A percentile compares a stretch with the other conserved stretches of the same genome.
These are phyloP conservation scores for Lotus japonicus DNA, from an alignment of 306 rosid species.

Conservation along the genomic window DNA sequence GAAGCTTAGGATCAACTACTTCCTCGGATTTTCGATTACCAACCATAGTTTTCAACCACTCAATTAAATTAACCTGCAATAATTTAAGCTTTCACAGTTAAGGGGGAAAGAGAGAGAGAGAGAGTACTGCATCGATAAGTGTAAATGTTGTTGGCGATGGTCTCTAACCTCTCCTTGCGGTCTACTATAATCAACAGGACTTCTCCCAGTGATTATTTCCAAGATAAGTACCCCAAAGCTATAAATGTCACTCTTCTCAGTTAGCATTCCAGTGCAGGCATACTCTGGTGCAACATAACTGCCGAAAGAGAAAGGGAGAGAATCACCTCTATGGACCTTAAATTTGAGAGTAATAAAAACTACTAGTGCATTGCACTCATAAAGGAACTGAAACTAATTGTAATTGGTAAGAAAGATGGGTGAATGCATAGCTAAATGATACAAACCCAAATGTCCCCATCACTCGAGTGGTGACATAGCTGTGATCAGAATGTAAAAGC, in stretches of 20 bases:
- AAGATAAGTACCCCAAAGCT: conserved; percentile 94
- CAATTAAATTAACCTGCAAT: conserved; percentile 78
- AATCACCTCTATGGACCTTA: conserved; percentile 3
- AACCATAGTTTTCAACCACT: conserved; percentile 90
- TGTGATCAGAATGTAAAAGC: conserved; percentile 75
- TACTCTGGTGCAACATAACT: conserved; percentile 99
- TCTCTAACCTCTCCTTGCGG: conserved; percentile 86
- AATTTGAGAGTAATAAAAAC: not conserved
- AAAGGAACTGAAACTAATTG: not conserved
- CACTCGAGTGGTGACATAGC: conserved; percentile 95
- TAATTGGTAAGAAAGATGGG: not conserved
- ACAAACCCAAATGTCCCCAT: conserved; percentile 99
- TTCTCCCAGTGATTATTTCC: conserved; percentile 88
- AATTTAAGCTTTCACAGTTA: conserved; percentile 9
- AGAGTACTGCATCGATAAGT: not conserved
- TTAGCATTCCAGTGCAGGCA: conserved; percentile 97
- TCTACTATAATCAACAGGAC: conserved; percentile 85
- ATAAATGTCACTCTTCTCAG: conserved; percentile 91
- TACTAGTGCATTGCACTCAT: not conserved
- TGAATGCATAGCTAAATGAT: conserved; percentile 6
- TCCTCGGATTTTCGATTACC: conserved; percentile 80
- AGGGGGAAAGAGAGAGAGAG: not conserved
- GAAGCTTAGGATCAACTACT: conserved; percentile 82
- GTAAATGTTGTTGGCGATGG: not conserved
- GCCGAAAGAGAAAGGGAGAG: conserved; percentile 21